Conservation (phyloP, 2,329 filamentous ascomycete genomes). For the Colletotrichum ledebouriae region DNA sequence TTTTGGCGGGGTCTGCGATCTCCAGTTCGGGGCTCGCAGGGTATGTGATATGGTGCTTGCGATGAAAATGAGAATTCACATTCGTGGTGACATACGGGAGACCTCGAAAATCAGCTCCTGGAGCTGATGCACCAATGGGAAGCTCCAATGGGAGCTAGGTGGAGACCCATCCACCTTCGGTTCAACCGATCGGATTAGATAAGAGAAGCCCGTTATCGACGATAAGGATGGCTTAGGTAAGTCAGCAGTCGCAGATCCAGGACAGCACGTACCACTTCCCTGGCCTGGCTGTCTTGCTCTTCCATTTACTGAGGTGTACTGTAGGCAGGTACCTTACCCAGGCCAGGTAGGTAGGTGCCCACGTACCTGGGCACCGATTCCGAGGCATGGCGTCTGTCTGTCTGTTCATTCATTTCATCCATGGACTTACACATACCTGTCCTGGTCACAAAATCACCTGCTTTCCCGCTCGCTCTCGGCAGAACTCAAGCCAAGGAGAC, state of each 20-base stretch:
- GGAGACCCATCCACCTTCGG: not conserved
- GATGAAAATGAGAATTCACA: slow-evolving; percentile 6
- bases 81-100: slow-evolving; percentile 27
- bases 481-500: too few species aligned
- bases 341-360: too few species aligned
- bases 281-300: too few species aligned
- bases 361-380: too few species aligned
- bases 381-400: too few species aligned
- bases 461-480: too few species aligned
- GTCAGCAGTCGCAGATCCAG: not conserved
- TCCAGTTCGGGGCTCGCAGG: not conserved
- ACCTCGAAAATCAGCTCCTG: slow-evolving; percentile 9
- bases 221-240: slow-evolving; percentile 1
- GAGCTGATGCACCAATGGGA: slow-evolving; percentile 25
- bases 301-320: too few species aligned
- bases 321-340: too few species aligned
- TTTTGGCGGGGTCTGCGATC: too few species aligned
- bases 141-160: slow-evolving; percentile 5
- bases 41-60: not conserved
- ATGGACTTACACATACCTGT: too few species aligned
- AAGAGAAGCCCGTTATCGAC: not conserved
- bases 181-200: slow-evolving; percentile 12
- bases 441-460: too few species aligned
- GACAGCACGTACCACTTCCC: not conserved
- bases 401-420: too few species aligned